These are phyloP conservation scores for Austroboletus novae-zelandiae DNA, from an alignment of 1,284 basidiomycete species.

Conservation along the genomic window DNA sequence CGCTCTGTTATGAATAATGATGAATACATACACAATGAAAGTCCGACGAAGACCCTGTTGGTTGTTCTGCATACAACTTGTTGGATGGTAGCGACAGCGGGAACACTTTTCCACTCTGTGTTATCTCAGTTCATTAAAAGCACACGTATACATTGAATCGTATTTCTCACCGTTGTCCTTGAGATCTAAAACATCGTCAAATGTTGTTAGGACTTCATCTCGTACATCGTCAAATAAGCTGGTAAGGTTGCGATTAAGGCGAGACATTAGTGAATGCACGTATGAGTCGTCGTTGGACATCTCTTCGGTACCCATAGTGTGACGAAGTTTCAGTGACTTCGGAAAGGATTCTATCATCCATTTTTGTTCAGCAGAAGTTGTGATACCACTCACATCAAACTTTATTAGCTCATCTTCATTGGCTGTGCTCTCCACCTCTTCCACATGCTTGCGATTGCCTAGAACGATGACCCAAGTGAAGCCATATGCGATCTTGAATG, in stretches of 20 bases:
- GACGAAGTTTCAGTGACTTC: no score
- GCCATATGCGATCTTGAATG: neutral
- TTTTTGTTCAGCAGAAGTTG: no score
- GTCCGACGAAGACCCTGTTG: constrained; percentile 40
- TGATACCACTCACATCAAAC: neutral
- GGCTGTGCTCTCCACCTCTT: neutral
- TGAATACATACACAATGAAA: constrained; percentile 34
- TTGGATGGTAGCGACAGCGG: constrained; percentile 13
- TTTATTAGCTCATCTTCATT: neutral
- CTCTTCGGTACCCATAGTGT: constrained; percentile 1
- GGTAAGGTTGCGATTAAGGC: constrained; percentile 32
- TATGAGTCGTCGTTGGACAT: constrained; percentile 21
- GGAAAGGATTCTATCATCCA: no score
- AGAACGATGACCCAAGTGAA: neutral
- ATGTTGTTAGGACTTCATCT: constrained; percentile 32
- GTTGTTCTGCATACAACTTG: constrained; percentile 32
- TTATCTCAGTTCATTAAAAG: neutral
- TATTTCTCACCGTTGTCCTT: constrained; percentile 9
- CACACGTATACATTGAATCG: neutral
- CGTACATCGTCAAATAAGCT: constrained; percentile 24
- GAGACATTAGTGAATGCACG: constrained; percentile 17
- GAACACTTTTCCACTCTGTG: constrained; percentile 30
- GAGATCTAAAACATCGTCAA: constrained; percentile 23
- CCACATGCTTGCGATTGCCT: neutral
- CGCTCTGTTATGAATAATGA: neutral